Evolutionary conservation across 2,329 filamentous ascomycete genomes (phyloP), one percentile per base, ranked within the genome.

Genomic region (Penicillium thymicola): DNA sequence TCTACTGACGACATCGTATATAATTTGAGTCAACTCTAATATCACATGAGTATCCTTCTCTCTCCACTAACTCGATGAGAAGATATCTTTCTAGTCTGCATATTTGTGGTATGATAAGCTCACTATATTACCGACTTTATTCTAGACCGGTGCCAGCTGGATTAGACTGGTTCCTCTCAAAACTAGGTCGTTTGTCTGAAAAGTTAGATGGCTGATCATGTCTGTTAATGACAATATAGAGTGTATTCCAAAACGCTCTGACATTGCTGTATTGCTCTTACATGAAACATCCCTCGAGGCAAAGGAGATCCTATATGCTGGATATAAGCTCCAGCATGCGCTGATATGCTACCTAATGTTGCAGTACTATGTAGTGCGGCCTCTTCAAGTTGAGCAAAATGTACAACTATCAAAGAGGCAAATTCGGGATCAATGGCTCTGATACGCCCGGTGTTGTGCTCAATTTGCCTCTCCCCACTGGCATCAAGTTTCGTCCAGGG

Each of bases 1-100:
- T 55, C 25, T 34, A 53, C 40, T 51, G 55, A 51, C 45, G 51
- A 62, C 42, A 59, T 60, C 11, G 30, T 23, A 49, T 51, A 51
- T 42, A 14, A 25, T 34, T 47, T 14, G 21, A 21, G 40, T 30
- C 13, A 10, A 48, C 37, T 32, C 45, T 60, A 49, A 60, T 62
- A 56, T 51, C 58, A 57, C 25, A 11, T 11, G 6, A 50, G 45
- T 46, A 55, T 57, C 40, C 44, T 56, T 11, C 5, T 14, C 28
- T 32, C 18, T 13, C 2, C 18, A 14, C 6, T 5, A 1, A 18
- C 6, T 28, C 21, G n/a, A 14, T 14, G 3, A 40, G 10, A 18
- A 16, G 6, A 13, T n/a, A 7, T 46, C 28, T 46, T 5, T 34
- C 9, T 7, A n/a, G 7, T 25, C 14, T 36, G 9, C 30, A 34